Conservation (phyloP, 2,329 filamentous ascomycete genomes). For the Pyrenophora teres region DNA sequence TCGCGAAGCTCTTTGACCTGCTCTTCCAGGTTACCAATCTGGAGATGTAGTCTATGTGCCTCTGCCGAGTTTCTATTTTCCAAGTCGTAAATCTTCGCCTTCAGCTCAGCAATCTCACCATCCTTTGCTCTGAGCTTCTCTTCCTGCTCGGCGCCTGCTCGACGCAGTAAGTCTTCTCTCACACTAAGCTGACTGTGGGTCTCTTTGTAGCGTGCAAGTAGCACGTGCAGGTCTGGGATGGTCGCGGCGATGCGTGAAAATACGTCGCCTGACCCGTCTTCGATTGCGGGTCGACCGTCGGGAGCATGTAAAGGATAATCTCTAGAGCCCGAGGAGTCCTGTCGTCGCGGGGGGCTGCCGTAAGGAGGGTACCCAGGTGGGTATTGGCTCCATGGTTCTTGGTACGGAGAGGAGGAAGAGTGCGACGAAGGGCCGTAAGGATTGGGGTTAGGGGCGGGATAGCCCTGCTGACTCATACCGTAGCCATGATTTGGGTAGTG, state of each 20-base stretch:
- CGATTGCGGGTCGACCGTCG: conserved; percentile 40
- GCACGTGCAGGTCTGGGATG: conserved; percentile 46
- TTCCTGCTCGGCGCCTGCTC: conserved; percentile 56
- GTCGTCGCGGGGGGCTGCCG: conserved; percentile 42
- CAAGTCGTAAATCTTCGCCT: conserved; percentile 55
- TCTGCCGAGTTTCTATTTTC: conserved; percentile 58
- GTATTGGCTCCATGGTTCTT: conserved; percentile 44
- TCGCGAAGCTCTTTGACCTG: conserved; percentile 58
- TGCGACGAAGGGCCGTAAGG: conserved; percentile 44
- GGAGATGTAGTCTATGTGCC: conserved; percentile 55
- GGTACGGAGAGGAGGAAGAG: conserved; percentile 45
- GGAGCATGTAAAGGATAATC: conserved; percentile 38
- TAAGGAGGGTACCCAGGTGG: conserved; percentile 44
- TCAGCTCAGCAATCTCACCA: conserved; percentile 57
- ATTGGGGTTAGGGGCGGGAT: conserved; percentile 32
- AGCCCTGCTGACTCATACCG: conserved; percentile 43
- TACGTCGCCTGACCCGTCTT: conserved; percentile 46
- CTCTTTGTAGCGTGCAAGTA: conserved; percentile 55
- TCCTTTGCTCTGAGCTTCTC: conserved; percentile 59
- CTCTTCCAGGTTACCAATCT: conserved; percentile 58
- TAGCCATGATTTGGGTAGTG: conserved; percentile 42
- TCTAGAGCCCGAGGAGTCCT: conserved; percentile 46
- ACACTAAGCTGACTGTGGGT: conserved; percentile 56
- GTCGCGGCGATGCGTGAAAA: conserved; percentile 46
- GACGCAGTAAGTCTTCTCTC: conserved; percentile 56